These are phyloP conservation scores for Triadica sebifera DNA, from an alignment of 345 rosid genomes.

Conservation along the genomic window DNA sequence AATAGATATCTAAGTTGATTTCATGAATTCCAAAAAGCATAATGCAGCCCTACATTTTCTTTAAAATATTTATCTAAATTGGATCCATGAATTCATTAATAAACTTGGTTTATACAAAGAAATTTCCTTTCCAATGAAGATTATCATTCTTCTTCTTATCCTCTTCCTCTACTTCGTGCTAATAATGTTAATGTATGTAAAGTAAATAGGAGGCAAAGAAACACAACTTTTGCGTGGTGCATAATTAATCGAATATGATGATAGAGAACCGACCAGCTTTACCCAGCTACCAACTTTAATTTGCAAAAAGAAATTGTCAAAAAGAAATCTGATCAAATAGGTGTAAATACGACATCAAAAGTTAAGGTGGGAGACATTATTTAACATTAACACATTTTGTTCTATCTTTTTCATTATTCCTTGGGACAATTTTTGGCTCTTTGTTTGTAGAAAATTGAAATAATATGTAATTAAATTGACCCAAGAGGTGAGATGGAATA, in stretches of 20 bases:
- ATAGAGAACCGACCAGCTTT: background rate
- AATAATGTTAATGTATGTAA: background rate
- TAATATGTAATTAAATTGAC: too few species aligned
- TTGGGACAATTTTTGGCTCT: background rate
- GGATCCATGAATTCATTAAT: too few species aligned
- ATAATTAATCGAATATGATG: slow-evolving; percentile 7
- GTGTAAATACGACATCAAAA: slow-evolving; percentile 8
- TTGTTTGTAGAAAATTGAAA: background rate
- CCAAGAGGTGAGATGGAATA: too few species aligned
- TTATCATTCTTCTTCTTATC: background rate
- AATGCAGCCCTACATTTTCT: background rate
- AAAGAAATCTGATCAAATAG: background rate
- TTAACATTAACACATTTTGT: background rate
- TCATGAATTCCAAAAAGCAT: background rate
- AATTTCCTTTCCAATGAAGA: too few species aligned
- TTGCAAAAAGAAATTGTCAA: background rate
- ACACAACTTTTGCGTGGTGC: background rate
- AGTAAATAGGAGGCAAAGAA: background rate
- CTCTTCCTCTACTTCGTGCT: background rate
- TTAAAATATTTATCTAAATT: too few species aligned
- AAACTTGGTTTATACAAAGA: too few species aligned
- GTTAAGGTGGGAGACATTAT: background rate
- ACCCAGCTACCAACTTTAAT: background rate
- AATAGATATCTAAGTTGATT: background rate
- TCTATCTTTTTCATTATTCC: slow-evolving; percentile 1